Conservation (phyloP, 2,329 filamentous ascomycete species). For the Erysiphe neolycopersici region DNA sequence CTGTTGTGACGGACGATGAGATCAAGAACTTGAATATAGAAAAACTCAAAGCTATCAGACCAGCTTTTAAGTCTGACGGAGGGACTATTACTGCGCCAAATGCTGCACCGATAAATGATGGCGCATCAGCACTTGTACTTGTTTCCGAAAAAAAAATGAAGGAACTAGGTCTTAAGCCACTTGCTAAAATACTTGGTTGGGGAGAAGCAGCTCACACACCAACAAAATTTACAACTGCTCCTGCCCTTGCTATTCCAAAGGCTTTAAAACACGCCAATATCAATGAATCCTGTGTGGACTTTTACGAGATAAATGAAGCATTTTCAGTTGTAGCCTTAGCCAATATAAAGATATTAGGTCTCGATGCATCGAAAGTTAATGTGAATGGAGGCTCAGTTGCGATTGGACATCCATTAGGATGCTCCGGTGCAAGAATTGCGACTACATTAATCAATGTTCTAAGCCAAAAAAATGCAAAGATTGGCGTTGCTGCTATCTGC, state of each 20-base stretch:
- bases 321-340: conserved; percentile 92
- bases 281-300: conserved; percentile 52
- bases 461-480: conserved; percentile 73
- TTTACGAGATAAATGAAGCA: conserved; percentile 97
- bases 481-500: conserved; percentile 86
- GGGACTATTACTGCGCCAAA: conserved; percentile 92
- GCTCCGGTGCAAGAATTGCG: conserved; percentile 79
- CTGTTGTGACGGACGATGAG: conserved; percentile 72
- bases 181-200: conserved; percentile 95
- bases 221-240: conserved; percentile 86
- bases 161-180: conserved; percentile 67
- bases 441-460: conserved; percentile 74
- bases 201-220: conserved; percentile 79
- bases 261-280: conserved; percentile 85
- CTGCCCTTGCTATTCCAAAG: conserved; percentile 85
- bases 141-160: conserved; percentile 87
- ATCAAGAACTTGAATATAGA: conserved; percentile 77
- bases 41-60: conserved; percentile 65
- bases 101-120: conserved; percentile 87
- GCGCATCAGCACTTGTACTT: conserved; percentile 73
- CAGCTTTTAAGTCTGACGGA: conserved; percentile 49
- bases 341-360: conserved; percentile 72
- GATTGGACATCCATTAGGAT: conserved; percentile 82
- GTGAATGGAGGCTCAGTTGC: conserved; percentile 86
- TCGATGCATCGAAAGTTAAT: conserved; percentile 73